Evolutionary conservation across 768 basidiomycete species (phyloP), one percentile per base, ranked within the genome.

Genomic region (Lactarius sanguifluus): DNA sequence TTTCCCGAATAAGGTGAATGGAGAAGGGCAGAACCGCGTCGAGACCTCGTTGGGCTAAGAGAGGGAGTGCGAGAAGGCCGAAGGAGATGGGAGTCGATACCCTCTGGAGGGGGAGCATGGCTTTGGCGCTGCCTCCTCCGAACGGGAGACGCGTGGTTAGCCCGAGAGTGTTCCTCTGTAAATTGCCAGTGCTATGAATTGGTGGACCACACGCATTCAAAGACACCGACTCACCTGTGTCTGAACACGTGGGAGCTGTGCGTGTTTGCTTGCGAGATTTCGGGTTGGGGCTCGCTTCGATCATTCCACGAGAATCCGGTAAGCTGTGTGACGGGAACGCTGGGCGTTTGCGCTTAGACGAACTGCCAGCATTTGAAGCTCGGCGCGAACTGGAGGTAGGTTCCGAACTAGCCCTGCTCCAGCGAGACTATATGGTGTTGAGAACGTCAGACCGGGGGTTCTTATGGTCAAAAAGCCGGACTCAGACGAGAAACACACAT

Each of bases 211-310:
- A 30, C 18, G 55, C 25, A n/a, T 12, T 20, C 10, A 59, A 54
- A 55, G 28, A 54, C 15, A 41, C 1, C 5, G n/a, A 69, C 59
- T 69, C 20, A 40, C 68, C 68, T 52, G 28, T 50, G 12, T 34
- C 59, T 5, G 55, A 58, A 40, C 18, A 56, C 1, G 25, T 18
- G 36, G 41, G 45, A 23, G 41, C 6, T 23, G 57, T 69, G 47
- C 70, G 64, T 36, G 61, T 64, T 34, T 80, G 75, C 71, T 89
- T 89, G 69, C 86, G 83, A 1, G 85, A 79, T 73, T 86, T 86
- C 41, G 86, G 85, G 71, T 88, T 86, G 13, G 85, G 86, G 0
- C 86, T 88, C 5, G 77, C 74, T 67, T 84, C 80, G 7, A 61
- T 59, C 66, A 71, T 38, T 47, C 40, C 56, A n/a, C 15, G 75